A percentile compares a stretch with the other conserved stretches of the same genome.
phyloP scores from a whole-genome alignment of 1,284 basidiomycete genomes.

The Marasmius sp. region DNA sequence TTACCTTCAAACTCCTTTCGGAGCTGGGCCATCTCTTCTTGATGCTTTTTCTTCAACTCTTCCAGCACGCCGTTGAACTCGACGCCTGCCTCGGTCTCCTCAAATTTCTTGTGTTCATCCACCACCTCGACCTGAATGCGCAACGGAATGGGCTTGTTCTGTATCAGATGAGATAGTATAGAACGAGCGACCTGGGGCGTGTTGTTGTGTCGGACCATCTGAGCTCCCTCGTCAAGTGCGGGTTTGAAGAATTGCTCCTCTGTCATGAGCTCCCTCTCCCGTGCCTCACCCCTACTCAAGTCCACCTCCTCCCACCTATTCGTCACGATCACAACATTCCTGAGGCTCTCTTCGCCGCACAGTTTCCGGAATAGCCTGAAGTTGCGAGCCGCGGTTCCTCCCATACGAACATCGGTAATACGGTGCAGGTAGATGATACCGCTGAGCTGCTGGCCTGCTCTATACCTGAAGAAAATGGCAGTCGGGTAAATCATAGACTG shows the following conservation, averaged over 20 bases:
- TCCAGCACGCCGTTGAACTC: conserved; percentile 30
- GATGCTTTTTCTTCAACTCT: conserved; percentile 35
- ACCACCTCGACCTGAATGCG: conserved; percentile 26
- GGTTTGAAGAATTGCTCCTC: conserved; percentile 47
- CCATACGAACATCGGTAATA: conserved; percentile 51
- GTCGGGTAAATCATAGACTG: too few relatives aligned
- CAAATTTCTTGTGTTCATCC: conserved; percentile 33
- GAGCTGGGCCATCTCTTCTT: neutral
- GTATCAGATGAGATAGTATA: conserved; percentile 36
- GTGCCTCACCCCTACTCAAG: conserved; percentile 38
- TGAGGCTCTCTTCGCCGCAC: conserved; percentile 47
- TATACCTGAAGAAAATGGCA: neutral
- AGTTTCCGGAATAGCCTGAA: conserved; percentile 51
- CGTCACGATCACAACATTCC: conserved; percentile 49
- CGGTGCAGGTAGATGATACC: conserved; percentile 49
- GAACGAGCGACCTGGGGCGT: conserved; percentile 31
- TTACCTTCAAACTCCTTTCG: neutral
- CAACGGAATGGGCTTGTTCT: conserved; percentile 26
- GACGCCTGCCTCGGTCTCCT: conserved; percentile 33
- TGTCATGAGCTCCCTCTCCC: conserved; percentile 38
- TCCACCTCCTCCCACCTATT: conserved; percentile 53
- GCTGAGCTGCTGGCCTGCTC: neutral
- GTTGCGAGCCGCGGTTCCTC: conserved; percentile 50
- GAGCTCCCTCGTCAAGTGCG: conserved; percentile 42
- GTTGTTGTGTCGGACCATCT: conserved; percentile 36